Conservation (phyloP, 768 basidiomycete species). For the Russula sp. region DNA sequence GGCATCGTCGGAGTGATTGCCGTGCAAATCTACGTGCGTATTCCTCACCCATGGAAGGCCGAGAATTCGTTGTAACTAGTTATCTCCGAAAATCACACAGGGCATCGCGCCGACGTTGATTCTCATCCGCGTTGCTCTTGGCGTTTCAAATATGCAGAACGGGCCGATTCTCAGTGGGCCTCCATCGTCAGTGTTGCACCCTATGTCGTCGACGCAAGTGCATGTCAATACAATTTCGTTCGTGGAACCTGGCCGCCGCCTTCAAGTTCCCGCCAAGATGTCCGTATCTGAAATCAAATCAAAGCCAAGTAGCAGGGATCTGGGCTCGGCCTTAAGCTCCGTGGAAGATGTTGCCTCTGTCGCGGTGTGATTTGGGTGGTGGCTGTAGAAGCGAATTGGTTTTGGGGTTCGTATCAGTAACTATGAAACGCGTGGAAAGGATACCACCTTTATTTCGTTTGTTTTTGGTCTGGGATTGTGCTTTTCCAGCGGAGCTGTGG, state of each 20-base stretch:
- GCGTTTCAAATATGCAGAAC: not conserved
- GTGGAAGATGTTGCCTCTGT: not conserved
- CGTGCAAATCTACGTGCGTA: conserved; percentile 43
- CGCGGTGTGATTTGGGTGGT: not conserved
- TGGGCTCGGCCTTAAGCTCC: not conserved
- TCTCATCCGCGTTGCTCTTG: conserved; percentile 22
- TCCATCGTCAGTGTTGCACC: not conserved
- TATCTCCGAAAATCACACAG: not conserved
- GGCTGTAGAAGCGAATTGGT: not conserved
- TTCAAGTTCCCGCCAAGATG: too few relatives aligned
- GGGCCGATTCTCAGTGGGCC: not conserved
- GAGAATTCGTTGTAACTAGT: not conserved
- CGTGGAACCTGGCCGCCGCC: conserved; percentile 3
- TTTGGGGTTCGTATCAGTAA: not conserved
- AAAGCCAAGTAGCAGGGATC: not conserved
- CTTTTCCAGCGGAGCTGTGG: too few relatives aligned
- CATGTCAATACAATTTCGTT: not conserved
- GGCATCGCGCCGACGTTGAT: conserved; percentile 23
- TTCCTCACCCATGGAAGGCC: not conserved
- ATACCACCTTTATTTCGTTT: not conserved
- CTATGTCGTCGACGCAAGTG: not conserved
- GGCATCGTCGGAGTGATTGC: conserved; percentile 40
- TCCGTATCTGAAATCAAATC: not conserved
- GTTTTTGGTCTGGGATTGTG: too few relatives aligned
- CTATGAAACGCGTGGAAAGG: too few relatives aligned